Evolutionary conservation across 2,329 filamentous ascomycete genomes (phyloP).

Genomic region (Lizonia empirigonia): DNA sequence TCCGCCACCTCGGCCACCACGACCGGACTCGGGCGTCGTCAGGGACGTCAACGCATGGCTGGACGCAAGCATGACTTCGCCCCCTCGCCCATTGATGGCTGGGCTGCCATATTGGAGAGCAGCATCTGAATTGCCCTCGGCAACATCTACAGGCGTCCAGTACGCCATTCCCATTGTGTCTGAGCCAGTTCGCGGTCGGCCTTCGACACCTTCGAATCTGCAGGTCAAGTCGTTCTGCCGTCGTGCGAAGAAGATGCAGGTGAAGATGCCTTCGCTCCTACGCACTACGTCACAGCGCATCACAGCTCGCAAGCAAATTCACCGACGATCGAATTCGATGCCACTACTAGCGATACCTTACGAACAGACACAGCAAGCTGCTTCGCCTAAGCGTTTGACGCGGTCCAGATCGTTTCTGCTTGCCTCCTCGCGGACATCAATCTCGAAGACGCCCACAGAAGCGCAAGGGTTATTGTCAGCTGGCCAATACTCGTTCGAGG

Average conservation of each 20-base stretch:
- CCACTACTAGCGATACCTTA: conserved; percentile 29
- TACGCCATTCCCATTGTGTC: conserved; percentile 37
- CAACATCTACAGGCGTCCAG: conserved; percentile 24
- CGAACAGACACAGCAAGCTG: conserved; percentile 14
- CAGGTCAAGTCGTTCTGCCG: conserved; percentile 35
- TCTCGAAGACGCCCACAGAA: conserved; percentile 6
- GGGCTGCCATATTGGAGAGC: conserved; percentile 44
- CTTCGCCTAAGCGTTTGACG: conserved; percentile 11
- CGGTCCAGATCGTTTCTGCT: conserved; percentile 19
- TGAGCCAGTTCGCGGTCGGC: conserved; percentile 12
- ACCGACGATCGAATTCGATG: conserved; percentile 35
- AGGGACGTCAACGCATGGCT: conserved; percentile 43
- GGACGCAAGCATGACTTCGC: conserved; percentile 34
- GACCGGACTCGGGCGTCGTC: conserved; percentile 34
- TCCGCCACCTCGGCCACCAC: conserved; percentile 28
- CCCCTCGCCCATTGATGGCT: conserved; percentile 39
- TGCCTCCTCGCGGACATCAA: conserved; percentile 10
- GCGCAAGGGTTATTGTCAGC: conserved; percentile 4
- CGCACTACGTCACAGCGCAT: conserved; percentile 25
- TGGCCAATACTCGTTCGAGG: conserved; percentile 4
- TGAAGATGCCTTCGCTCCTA: conserved; percentile 37
- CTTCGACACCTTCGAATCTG: conserved; percentile 26
- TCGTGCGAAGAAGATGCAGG: conserved; percentile 37
- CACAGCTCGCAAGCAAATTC: conserved; percentile 19
- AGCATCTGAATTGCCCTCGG: conserved; percentile 14